Evolutionary conservation across 768 basidiomycete genomes (phyloP).

Genomic region (Russula vinacea): DNA sequence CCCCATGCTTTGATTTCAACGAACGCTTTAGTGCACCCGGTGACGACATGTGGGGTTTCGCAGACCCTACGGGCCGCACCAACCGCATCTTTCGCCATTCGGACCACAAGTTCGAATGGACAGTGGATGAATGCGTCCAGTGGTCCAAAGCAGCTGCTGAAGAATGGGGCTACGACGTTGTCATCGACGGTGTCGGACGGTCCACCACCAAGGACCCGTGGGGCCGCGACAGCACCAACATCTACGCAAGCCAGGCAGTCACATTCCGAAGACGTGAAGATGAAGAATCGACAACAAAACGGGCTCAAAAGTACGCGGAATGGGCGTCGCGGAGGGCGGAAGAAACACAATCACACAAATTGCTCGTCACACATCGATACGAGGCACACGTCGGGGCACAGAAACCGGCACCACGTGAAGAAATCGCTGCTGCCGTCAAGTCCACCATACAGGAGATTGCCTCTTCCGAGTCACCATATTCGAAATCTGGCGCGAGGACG

Average conservation of each 20-base stretch:
- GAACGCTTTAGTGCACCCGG: conserved; percentile 63
- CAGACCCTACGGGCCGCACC: conserved; percentile 75
- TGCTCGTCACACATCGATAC: conserved; percentile 51
- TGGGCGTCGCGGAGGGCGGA: conserved; percentile 25
- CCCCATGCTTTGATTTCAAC: conserved; percentile 84
- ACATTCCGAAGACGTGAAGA: conserved; percentile 53
- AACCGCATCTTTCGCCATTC: conserved; percentile 70
- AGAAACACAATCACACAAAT: conserved; percentile 41
- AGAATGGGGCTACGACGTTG: conserved; percentile 72
- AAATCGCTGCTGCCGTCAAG: conserved; percentile 51
- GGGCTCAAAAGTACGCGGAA: conserved; percentile 36
- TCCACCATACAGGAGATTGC: conserved; percentile 53
- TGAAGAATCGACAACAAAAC: conserved; percentile 32
- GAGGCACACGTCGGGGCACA: conserved; percentile 48
- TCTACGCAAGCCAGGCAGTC: conserved; percentile 67
- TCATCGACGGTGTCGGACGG: conserved; percentile 56
- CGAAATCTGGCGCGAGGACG: conserved; percentile 46
- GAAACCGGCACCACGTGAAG: conserved; percentile 42
- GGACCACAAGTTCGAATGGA: conserved; percentile 93
- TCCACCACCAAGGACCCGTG: conserved; percentile 62
- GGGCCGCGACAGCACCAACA: conserved; percentile 62
- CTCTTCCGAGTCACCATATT: conserved; percentile 46
- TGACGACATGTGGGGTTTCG: conserved; percentile 46
- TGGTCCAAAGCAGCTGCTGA: conserved; percentile 58
- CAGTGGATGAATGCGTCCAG: conserved; percentile 60